Evolutionary conservation across 495 filamentous ascomycete species (phyloP).

Genomic region (Penicillium daleae): DNA sequence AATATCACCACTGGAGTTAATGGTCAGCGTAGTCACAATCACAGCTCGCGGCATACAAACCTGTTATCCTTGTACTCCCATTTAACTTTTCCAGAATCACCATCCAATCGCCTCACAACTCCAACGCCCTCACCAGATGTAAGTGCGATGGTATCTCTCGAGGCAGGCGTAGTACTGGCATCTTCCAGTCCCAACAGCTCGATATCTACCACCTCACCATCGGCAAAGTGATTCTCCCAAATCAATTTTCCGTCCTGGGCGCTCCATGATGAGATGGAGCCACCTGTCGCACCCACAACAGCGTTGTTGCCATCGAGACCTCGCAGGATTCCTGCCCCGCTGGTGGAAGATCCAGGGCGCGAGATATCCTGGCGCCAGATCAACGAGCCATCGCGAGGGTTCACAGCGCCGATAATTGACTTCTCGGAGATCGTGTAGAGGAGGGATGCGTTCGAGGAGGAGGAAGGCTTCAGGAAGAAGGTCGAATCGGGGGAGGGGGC

Average conservation of each 20-base stretch:
- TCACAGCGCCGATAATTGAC: conserved; percentile 81
- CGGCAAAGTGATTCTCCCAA: conserved; percentile 66
- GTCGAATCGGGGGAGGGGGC: conserved; percentile 78
- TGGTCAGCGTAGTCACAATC: conserved; percentile 27
- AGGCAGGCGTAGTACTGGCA: conserved; percentile 41
- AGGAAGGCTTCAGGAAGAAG: conserved; percentile 89
- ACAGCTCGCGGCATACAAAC: conserved; percentile 29
- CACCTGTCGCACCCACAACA: conserved; percentile 70
- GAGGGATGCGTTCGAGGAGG: conserved; percentile 80
- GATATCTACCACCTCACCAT: conserved; percentile 69
- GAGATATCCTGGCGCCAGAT: conserved; percentile 82
- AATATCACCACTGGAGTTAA: conserved; percentile 58
- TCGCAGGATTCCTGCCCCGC: conserved; percentile 59
- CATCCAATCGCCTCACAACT: conserved; percentile 71
- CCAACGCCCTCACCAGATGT: conserved; percentile 55
- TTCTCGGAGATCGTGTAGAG: conserved; percentile 89
- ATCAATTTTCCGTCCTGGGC: conserved; percentile 75
- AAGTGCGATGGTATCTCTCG: conserved; percentile 74
- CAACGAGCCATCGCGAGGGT: conserved; percentile 80
- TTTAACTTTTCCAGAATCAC: conserved; percentile 68
- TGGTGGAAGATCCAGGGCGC: conserved; percentile 37
- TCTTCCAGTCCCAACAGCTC: conserved; percentile 78
- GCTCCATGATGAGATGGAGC: conserved; percentile 78
- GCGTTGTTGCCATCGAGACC: conserved; percentile 74
- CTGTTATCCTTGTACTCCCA: conserved; percentile 77